Conservation (phyloP, 192 early-diverging fungal species). For the Coemansia sp. region DNA sequence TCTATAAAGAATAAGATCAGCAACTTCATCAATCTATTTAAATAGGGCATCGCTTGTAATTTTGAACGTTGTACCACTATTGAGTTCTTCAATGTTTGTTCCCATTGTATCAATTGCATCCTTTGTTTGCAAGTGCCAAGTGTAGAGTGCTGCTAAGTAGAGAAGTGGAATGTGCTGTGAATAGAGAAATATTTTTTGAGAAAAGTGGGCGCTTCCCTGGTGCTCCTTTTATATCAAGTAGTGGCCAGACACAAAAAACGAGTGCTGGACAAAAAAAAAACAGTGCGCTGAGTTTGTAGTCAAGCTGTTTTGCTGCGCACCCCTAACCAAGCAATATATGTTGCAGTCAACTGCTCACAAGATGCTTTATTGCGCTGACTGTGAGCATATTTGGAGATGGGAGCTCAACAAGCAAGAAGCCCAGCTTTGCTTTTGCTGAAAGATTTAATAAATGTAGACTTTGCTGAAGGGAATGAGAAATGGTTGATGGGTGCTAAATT, state of each 20-base stretch:
- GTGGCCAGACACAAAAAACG: background rate
- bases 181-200: background rate
- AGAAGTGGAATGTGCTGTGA: too few relatives aligned
- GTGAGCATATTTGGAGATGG: background rate
- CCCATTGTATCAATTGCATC: too few relatives aligned
- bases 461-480: background rate
- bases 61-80: too few relatives aligned
- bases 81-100: too few relatives aligned
- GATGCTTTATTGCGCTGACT: background rate
- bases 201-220: background rate
- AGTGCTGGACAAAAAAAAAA: background rate
- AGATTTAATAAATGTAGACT: background rate
- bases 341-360: background rate
- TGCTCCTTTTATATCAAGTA: background rate
- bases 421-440: background rate
- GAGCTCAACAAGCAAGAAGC: background rate
- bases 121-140: too few relatives aligned
- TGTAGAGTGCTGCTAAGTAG: too few relatives aligned
- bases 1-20: too few relatives aligned
- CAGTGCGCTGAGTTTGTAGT: background rate
- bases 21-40: too few relatives aligned
- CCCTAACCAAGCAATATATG: background rate
- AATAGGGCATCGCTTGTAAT: too few relatives aligned
- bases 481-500: background rate
- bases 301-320: background rate